A percentile compares a stretch with the other conserved stretches of the same genome.
Conservation (phyloP, 805 yeast species). For the Candida golubevii region DNA sequence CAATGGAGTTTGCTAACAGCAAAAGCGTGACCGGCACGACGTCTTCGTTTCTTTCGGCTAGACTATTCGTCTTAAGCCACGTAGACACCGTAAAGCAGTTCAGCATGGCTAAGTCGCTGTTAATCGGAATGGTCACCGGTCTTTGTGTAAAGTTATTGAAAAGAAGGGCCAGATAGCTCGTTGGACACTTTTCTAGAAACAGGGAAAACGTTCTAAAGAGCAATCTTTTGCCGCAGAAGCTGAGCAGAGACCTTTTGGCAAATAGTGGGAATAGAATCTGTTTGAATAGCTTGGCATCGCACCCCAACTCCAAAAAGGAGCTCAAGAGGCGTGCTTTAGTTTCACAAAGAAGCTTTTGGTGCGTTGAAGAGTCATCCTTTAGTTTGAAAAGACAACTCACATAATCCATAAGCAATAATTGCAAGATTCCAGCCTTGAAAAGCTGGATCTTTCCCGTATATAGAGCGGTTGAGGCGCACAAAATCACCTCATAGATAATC, state of each 20-base stretch:
- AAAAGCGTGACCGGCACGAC: slow-evolving; percentile 18
- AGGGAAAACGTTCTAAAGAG: slow-evolving; percentile 23
- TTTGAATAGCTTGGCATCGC: slow-evolving; percentile 21
- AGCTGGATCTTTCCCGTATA: slow-evolving; percentile 24
- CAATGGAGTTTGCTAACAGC: slow-evolving; percentile 25
- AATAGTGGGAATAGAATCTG: slow-evolving; percentile 20
- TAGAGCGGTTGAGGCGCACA: slow-evolving; percentile 20
- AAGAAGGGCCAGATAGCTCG: slow-evolving; percentile 27
- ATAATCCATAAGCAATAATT: slow-evolving; percentile 20
- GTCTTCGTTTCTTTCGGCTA: slow-evolving; percentile 10
- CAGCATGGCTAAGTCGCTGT: slow-evolving; percentile 14
- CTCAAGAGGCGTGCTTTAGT: slow-evolving; percentile 21
- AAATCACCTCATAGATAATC: slow-evolving; percentile 24
- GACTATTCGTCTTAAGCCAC: slow-evolving; percentile 35
- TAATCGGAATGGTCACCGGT: slow-evolving; percentile 13
- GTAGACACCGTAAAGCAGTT: slow-evolving; percentile 33
- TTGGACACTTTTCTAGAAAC: slow-evolving; percentile 19
- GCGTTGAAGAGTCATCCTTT: slow-evolving; percentile 15
- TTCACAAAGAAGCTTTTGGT: slow-evolving; percentile 4
- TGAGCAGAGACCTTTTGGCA: slow-evolving; percentile 2
- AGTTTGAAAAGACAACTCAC: slow-evolving; percentile 9
- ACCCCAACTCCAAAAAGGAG: slow-evolving; percentile 32
- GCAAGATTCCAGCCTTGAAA: slow-evolving; percentile 17
- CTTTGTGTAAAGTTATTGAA: slow-evolving; percentile 19
- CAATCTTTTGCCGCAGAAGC: slow-evolving; percentile 11